Conservation (phyloP, 495 filamentous ascomycete species). For the Penicillium waksmanii region DNA sequence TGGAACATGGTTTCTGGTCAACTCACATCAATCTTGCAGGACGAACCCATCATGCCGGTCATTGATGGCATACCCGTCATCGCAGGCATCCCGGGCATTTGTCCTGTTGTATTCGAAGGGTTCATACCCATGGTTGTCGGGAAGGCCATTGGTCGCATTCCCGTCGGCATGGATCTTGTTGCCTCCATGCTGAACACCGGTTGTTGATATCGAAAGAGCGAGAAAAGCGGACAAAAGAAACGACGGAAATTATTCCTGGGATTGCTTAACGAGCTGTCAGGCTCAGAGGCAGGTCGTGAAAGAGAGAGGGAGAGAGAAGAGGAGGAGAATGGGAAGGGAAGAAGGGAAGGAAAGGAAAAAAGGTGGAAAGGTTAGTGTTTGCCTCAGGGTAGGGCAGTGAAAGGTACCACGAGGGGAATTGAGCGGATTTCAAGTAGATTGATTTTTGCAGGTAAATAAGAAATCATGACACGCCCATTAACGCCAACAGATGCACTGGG, state of each 20-base stretch:
- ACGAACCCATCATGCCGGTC: constrained; percentile 26
- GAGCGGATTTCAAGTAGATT: constrained; percentile 33
- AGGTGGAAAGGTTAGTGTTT: not conserved
- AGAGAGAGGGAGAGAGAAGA: not conserved
- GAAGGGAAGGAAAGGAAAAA: not conserved
- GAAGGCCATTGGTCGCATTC: constrained; percentile 2
- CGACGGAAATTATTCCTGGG: not conserved
- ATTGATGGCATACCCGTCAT: constrained; percentile 15
- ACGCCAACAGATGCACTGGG: constrained; percentile 21
- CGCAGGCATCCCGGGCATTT: constrained; percentile 2
- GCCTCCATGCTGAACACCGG: constrained; percentile 7
- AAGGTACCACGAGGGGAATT: constrained; percentile 14
- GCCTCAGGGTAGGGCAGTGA: not conserved
- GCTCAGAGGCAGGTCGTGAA: not conserved
- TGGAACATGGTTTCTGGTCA: not conserved
- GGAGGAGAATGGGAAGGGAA: not conserved
- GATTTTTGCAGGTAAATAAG: not conserved
- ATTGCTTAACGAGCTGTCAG: not conserved
- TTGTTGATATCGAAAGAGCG: not conserved
- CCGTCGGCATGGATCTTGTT: constrained; percentile 18
- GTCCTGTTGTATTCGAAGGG: not conserved
- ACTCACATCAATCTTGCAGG: constrained; percentile 40
- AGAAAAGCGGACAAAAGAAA: not conserved
- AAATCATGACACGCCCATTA: constrained; percentile 6
- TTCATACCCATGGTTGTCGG: not conserved